These are phyloP conservation scores for Infundibulicybe gibba DNA, from an alignment of 768 basidiomycete genomes.

Conservation along the genomic window DNA sequence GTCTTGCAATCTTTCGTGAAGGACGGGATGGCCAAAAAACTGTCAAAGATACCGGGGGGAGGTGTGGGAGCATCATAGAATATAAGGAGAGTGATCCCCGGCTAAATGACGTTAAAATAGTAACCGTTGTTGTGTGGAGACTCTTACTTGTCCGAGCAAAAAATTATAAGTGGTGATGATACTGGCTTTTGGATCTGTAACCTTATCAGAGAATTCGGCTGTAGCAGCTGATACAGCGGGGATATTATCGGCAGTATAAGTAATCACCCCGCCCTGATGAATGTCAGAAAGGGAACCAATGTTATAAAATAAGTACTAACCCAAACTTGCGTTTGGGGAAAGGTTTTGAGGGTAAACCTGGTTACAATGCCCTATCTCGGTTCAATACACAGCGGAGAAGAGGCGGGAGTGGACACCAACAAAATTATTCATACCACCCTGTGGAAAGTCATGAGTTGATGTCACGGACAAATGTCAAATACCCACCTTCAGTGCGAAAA, in stretches of 20 bases:
- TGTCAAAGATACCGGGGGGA: slow-evolving; percentile 48
- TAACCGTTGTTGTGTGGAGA: too few relatives aligned
- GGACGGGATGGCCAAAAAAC: slow-evolving; percentile 42
- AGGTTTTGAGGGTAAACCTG: slow-evolving; percentile 38
- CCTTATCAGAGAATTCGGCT: background rate
- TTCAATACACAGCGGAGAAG: background rate
- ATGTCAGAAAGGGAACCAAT: too few relatives aligned
- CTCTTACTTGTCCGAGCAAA: background rate
- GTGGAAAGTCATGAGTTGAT: background rate
- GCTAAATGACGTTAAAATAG: too few relatives aligned
- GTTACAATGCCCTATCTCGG: slow-evolving; percentile 36
- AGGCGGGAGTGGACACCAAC: background rate
- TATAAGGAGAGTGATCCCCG: slow-evolving; percentile 21
- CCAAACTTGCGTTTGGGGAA: slow-evolving; percentile 28
- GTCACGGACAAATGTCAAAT: background rate
- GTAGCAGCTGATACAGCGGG: background rate
- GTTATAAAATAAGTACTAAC: background rate
- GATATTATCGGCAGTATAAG: background rate
- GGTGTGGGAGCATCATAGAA: slow-evolving; percentile 59
- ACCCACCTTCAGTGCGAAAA: slow-evolving; percentile 15
- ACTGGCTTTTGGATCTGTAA: background rate
- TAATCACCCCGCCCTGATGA: background rate
- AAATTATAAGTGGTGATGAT: background rate
- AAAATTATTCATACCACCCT: background rate
- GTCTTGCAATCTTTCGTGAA: slow-evolving; percentile 34